phyloP scores from a whole-genome alignment of 2,329 filamentous ascomycete genomes.

The Knufia fluminis region DNA sequence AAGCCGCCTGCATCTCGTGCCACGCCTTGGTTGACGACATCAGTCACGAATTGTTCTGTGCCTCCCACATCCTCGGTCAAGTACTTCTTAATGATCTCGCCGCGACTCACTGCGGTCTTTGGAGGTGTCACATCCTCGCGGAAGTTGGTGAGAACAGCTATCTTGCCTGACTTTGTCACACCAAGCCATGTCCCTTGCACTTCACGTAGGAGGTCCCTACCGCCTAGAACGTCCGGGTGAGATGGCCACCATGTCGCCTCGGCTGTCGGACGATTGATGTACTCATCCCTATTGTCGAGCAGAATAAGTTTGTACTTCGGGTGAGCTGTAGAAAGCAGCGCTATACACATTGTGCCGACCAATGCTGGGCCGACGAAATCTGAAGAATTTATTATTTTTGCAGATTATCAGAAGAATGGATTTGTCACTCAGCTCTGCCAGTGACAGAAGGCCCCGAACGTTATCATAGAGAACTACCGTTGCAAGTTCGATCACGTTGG shows the following conservation, averaged over 20 bases:
- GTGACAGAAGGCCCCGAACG: no score
- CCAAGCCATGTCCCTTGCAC: slow-evolving; percentile 57
- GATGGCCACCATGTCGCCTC: slow-evolving; percentile 51
- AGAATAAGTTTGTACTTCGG: slow-evolving; percentile 66
- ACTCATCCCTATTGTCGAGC: slow-evolving; percentile 69
- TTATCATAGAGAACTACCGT: no score
- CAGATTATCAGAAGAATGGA: no score
- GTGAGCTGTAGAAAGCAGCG: slow-evolving; percentile 64
- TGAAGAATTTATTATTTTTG: not conserved
- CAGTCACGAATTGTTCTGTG: slow-evolving; percentile 44
- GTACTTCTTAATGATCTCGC: slow-evolving; percentile 52
- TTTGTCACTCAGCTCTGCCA: no score
- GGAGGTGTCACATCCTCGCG: slow-evolving; percentile 43
- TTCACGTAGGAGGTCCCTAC: slow-evolving; percentile 51
- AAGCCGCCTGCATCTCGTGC: slow-evolving; percentile 54
- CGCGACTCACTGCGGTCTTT: slow-evolving; percentile 43
- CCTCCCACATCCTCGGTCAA: slow-evolving; percentile 37
- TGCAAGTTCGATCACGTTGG: no score
- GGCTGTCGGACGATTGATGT: slow-evolving; percentile 51
- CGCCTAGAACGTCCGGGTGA: slow-evolving; percentile 49
- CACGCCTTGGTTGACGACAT: slow-evolving; percentile 46
- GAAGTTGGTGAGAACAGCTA: slow-evolving; percentile 57
- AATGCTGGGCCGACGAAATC: slow-evolving; percentile 9
- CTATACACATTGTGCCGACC: slow-evolving; percentile 61
- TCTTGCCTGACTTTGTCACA: slow-evolving; percentile 49